Evolutionary conservation across 108 stramenopile species (phyloP), one percentile per base, ranked within the genome.

Genomic region (Cyclotella sp.): DNA sequence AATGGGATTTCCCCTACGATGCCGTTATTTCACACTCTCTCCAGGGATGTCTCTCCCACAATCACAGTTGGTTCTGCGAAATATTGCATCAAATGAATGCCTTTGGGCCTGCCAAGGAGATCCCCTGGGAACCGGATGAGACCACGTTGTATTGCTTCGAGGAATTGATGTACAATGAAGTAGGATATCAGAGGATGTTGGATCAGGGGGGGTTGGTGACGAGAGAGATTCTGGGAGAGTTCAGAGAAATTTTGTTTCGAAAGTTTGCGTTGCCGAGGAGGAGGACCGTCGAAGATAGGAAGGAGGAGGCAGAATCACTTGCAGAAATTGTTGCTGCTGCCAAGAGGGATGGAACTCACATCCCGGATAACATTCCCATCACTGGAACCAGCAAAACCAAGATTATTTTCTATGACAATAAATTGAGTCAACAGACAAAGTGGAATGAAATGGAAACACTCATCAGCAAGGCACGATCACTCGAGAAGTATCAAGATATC

Each of bases 81-180:
- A 41, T 81, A 10, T 60, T 81, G 54, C 80, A 75, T 75, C 74
- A 75, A 58, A 75, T 81, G 73, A 69, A 68, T 71, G 80, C 80
- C 26, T 81, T 81, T 66, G 73, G 80, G n/a, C 51, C 51, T 19
- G 73, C 73, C 44, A 74, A 75, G 57, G 80, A 81, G 28, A 70
- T 75, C 55, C 54, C 80, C 0, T 75, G 80, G 74, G 80, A 75
- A 53, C 40, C 44, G 4, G 63, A 81, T 67, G 57, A 75, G 21
- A 71, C 68, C 11, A 81, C 73, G 14, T 49, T 81, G 42, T 75
- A 81, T 57, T 81, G 80, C 52, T 81, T 73, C 51, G 52, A 70
- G 34, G 66, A 63, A 41, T 52, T 81, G 21, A 63, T 58, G 46
- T 70, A 71, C 34, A 81, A 75, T 57, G 57, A 81, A 51, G 70